These are phyloP conservation scores for Rhododendron ovatum DNA, from an alignment of 148 eudicot species.

Conservation along the genomic window DNA sequence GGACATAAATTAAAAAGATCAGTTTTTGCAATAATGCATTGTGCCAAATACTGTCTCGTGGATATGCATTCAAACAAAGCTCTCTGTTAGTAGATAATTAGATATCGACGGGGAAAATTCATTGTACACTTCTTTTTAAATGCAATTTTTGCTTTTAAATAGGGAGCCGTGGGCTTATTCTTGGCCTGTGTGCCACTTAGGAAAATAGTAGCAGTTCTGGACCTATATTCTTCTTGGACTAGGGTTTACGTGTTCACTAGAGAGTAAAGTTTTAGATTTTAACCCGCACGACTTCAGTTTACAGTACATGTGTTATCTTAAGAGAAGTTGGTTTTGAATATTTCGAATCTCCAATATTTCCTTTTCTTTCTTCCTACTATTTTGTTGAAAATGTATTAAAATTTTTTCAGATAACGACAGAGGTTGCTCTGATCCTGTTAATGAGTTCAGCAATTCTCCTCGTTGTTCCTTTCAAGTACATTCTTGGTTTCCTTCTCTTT, in stretches of 20 bases:
- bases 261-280: background rate
- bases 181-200: background rate
- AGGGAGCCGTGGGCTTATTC: background rate
- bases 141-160: background rate
- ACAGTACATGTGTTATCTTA: background rate
- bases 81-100: background rate
- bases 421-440: conserved; percentile 71
- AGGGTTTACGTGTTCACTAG: background rate
- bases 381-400: background rate
- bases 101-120: too few relatives aligned
- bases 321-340: background rate
- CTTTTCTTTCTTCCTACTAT: background rate
- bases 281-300: background rate
- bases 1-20: background rate
- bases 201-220: background rate
- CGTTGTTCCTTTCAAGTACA: conserved; percentile 69
- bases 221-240: background rate
- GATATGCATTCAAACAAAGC: background rate
- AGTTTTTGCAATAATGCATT: background rate
- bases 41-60: background rate
- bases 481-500: conserved; percentile 54
- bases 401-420: conserved; percentile 61
- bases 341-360: background rate
- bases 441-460: conserved; percentile 54
- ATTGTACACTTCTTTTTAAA: too few relatives aligned